Base-by-base conservation (phyloP, 495 filamentous ascomycete species). In the Penicillium antarcticum region DNA sequence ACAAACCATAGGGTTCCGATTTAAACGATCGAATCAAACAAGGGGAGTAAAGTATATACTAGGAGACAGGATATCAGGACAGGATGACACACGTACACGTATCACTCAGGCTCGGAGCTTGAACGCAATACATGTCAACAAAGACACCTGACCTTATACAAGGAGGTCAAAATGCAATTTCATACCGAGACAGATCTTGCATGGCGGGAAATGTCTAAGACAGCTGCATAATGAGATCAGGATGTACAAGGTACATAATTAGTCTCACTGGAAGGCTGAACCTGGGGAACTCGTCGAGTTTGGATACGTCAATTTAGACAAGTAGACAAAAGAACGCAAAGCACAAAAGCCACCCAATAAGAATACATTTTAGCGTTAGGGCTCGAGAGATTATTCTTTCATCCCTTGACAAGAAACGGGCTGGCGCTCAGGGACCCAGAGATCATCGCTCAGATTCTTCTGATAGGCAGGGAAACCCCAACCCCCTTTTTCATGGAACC, bases 131-230 rank as follows among this genome's bases (percentile, higher is more conserved):
- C 26, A 29, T 29, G 26, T 29, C 26, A 29, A 29, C 26, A 29
- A 29, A 29, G 8, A 29, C 7, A 9, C 8, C 7, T 9, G 2
- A 29, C 5, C 26, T 6, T 29, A 29, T 7, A 29, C 26, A 23
- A 23, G 21, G 26, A 29, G 26, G 26, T 29, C 6, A 7, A 29
- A 29, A 29, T 7, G 26, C 26, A 29, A 29, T 29, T 10, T 29
- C 5, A 29, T 9, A 29, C 26, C 6, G 26, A 29, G 19, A 17
- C n/a, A 36, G 33, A 46, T 11, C 24, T 8, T 17, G n/a, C 21
- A 46, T 36, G 44, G 26, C 26, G 26, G 32, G 45, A 42, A 45
- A 6, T 61, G 57, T 61, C 61, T 63, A n/a, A 63, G 61, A 63
- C 61, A 63, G 37, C 21, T 33, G 32, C 46, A 5, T 9, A 10